phyloP scores from a whole-genome alignment of 345 rosid species.

The Syzygium aqueum region DNA sequence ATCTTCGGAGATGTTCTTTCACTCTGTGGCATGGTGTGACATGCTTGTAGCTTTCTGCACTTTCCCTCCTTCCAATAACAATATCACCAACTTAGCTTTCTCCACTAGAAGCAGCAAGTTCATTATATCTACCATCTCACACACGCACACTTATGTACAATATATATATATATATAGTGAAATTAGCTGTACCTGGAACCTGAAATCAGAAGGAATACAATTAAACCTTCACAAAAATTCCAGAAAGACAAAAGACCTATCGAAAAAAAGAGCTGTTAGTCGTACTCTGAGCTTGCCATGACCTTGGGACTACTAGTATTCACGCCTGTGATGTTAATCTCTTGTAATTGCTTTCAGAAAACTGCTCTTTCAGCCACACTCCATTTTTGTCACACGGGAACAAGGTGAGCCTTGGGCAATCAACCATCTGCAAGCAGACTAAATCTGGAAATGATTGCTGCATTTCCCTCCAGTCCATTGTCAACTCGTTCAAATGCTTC shows the following conservation, averaged over 20 bases:
- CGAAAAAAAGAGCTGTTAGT: not conserved
- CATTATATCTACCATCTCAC: not conserved
- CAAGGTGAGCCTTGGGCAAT: conserved; percentile 25
- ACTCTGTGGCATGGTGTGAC: not conserved
- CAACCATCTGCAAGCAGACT: conserved; percentile 19
- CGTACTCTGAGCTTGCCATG: not conserved
- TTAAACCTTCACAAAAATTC: not conserved
- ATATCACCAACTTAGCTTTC: not conserved
- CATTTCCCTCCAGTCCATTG: conserved; percentile 22
- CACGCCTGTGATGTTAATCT: not conserved
- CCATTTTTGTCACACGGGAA: conserved; percentile 26
- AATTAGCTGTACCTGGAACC: not conserved
- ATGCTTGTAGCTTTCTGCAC: not conserved
- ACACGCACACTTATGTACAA: not conserved
- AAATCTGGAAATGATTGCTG: conserved; percentile 12
- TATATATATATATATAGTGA: not conserved
- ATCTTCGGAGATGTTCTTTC: not conserved
- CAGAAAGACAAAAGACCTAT: not conserved
- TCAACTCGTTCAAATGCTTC: conserved; percentile 25
- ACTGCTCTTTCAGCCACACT: conserved; percentile 1
- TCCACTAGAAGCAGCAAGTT: not conserved
- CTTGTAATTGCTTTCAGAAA: not conserved
- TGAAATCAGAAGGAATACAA: not conserved
- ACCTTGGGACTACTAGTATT: not conserved
- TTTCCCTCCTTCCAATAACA: not conserved